Base-by-base conservation (phyloP, 2,329 filamentous ascomycete species). In the Ophiostoma sp. region DNA sequence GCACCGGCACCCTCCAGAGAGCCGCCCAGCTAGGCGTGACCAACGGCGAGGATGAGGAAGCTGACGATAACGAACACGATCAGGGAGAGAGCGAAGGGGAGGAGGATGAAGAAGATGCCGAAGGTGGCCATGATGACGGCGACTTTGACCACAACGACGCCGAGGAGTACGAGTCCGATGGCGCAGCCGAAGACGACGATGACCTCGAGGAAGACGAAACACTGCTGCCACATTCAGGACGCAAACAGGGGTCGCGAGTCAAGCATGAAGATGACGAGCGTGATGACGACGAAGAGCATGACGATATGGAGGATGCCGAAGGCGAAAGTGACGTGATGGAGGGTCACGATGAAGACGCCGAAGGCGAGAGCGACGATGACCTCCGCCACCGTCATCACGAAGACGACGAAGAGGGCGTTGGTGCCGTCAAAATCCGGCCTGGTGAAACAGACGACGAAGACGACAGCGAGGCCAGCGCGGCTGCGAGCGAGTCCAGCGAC, bases 401-500 rank as follows among this genome's bases (percentile, higher is more conserved):
- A n/a, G 63, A 64, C 8, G 76, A 76, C 4, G 75, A 78, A 47
- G 77, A 87, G 73, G 83, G 81, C 2, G 84, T 86, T 1, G 84
- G 84, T 14, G 83, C 84, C 8, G 83, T 86, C 27, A 86, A 87
- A 72, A 81, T 85, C 69, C 81, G 81, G 68, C 83, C 83, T 6
- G 82, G 82, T 36, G 81, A 84, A 67, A 82, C 80, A 0, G 79
- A 81, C 40, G 79, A 81, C 45, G 79, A 81, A 36, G 80, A 81
- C 5, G 79, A 78, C 3, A 77, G 75, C 63, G 78, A 79, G 40
- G 77, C 76, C 3, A 75, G 73, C 12, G 76, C 76, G 3, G 79
- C 81, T 7, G 82, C 81, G 4, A 82, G 80, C 70, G 80, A 72
- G 41, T 73, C 69, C 5, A 82, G 79, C 66, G 86, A 84, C 47